Base-by-base conservation (phyloP, 2,329 filamentous ascomycete species). In the Venturia pyrina region DNA sequence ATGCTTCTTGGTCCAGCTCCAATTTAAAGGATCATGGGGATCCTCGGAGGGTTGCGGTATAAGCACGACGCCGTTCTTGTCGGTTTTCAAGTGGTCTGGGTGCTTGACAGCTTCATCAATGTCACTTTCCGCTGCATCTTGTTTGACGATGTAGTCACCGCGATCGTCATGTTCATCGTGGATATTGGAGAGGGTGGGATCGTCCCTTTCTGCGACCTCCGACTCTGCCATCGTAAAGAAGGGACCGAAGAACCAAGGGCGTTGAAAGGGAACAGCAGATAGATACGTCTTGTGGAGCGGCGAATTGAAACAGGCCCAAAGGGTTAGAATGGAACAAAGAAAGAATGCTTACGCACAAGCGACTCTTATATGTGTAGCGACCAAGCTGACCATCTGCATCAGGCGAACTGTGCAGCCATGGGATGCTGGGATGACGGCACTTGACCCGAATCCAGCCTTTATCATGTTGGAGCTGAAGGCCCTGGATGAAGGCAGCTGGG, bases 1-100 rank as follows among this genome's bases (percentile, higher is more conserved):
- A 61, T 72, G 70, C 53, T 74, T 74, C 67, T 71, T 71, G 4
- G 28, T 57, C 68, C 68, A 70, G 6, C 70, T 71, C 74, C 74
- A 76, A 60, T 74, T 76, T 15, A 75, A 68, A 10, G 73, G 74
- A 66, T 75, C 74, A n/a, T 70, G 62, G 44, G 68, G 67, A 40
- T 70, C 69, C 40, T 69, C 67, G 3, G 70, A 70, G 6, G 73
- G 74, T 46, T 71, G 69, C 19, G 73, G 74, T 13, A 73, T 67
- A 2, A 74, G 68, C 15, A 73, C 67, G n/a, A 50, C 50, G 15
- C 67, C 67, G 40, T 68, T 53, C n/a, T 44, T 46, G 43, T 62
- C 56, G 17, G 48, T 67, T 61, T 65, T 68, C 41, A 68, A 40
- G 13, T 44, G 34, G 24, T n/a, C 43, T 34, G 43, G 3, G 21